Evolutionary conservation across 371 early-diverging fungal genomes (phyloP).

Genomic region (Syncephalastrum sp.): DNA sequence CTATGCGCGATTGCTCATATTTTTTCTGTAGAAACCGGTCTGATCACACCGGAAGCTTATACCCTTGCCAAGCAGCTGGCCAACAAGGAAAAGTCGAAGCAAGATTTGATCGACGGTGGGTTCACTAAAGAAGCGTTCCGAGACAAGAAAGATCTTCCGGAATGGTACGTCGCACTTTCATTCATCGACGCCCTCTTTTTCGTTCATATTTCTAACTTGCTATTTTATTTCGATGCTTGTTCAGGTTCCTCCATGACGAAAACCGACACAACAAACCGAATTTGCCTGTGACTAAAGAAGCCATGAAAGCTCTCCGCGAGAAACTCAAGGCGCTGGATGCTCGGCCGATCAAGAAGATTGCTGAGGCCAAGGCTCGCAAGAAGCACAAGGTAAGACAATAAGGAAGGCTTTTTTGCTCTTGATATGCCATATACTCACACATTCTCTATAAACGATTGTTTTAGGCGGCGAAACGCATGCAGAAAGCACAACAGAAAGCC

Average conservation of each 20-base stretch:
- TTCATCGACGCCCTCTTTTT: too few relatives aligned
- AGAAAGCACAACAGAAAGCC: slow-evolving; percentile 88
- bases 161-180: slow-evolving; percentile 53
- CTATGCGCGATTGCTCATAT: slow-evolving; percentile 1
- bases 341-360: slow-evolving; percentile 97
- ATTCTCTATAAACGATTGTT: neutral
- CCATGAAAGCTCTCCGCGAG: slow-evolving; percentile 79
- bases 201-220: neutral
- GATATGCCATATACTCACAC: neutral
- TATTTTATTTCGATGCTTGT: neutral
- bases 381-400: slow-evolving; percentile 59
- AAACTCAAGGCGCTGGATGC: slow-evolving; percentile 87
- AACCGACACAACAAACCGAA: slow-evolving; percentile 81
- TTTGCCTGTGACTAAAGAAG: slow-evolving; percentile 94
- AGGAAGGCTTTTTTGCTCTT: neutral
- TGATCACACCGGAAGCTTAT: slow-evolving; percentile 85
- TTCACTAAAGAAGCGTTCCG: slow-evolving; percentile 89
- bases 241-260: slow-evolving; percentile 87
- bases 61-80: slow-evolving; percentile 85
- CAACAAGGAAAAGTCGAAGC: slow-evolving; percentile 70
- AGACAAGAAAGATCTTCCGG: slow-evolving; percentile 83
- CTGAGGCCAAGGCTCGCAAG: slow-evolving; percentile 98
- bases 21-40: slow-evolving; percentile 36
- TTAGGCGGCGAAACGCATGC: slow-evolving; percentile 60
- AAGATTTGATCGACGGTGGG: slow-evolving; percentile 84